Conservation (phyloP, 2,329 filamentous ascomycete species). For the Monosporascus cannonballus region DNA sequence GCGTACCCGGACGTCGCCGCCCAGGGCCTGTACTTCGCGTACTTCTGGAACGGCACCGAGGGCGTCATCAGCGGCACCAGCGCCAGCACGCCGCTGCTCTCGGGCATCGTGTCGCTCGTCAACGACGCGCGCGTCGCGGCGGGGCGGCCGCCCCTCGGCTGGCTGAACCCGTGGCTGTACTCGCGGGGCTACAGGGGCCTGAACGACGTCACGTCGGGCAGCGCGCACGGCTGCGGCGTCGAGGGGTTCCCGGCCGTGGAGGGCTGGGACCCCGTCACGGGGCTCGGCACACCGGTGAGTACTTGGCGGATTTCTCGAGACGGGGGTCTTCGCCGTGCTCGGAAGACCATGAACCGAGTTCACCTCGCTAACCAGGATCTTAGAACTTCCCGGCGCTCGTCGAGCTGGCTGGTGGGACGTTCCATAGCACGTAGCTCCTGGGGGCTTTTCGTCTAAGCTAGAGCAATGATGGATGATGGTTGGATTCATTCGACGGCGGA, state of each 20-base stretch:
- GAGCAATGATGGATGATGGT: no score
- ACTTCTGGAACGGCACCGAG: conserved; percentile 28
- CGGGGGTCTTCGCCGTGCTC: background rate
- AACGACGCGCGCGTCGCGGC: conserved; percentile 53
- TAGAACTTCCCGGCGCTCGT: conserved; percentile 22
- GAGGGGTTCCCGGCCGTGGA: conserved; percentile 20
- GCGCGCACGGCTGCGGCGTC: conserved; percentile 31
- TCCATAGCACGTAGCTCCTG: conserved; percentile 1
- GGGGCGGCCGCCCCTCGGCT: conserved; percentile 37
- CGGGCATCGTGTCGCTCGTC: conserved; percentile 52
- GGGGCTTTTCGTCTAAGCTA: no score
- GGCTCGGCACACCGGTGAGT: conserved; percentile 26
- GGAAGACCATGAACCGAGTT: background rate
- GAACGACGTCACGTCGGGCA: conserved; percentile 34
- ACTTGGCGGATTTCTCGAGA: background rate
- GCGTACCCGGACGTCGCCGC: conserved; percentile 39
- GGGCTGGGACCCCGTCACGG: conserved; percentile 32
- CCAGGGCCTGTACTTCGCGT: conserved; percentile 23
- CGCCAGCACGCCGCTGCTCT: conserved; percentile 49
- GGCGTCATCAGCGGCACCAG: conserved; percentile 42
- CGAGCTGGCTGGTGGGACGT: conserved; percentile 16
- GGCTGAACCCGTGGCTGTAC: conserved; percentile 40
- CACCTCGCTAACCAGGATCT: background rate
- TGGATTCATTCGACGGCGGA: no score
- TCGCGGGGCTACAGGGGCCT: conserved; percentile 25